Evolutionary conservation across 768 basidiomycete genomes (phyloP).

Genomic region (Xerocomellus chrysenteron): DNA sequence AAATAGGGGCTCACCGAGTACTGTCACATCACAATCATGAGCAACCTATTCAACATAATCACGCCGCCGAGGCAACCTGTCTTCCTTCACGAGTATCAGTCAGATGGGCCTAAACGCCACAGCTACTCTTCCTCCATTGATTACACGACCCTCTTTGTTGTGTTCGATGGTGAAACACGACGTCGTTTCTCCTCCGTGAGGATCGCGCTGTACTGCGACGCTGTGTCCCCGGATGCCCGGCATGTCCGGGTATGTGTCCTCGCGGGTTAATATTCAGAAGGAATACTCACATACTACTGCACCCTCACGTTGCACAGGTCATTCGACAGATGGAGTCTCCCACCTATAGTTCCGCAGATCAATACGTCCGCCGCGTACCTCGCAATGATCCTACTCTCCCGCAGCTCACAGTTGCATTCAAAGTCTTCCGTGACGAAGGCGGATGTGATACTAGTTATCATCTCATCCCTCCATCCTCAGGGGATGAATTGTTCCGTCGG

Average conservation of each 20-base stretch:
- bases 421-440: background rate
- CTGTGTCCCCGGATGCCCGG: fast-evolving
- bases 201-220: background rate
- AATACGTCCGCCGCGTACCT: no score
- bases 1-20: no score
- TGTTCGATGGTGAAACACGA: slow-evolving; percentile 1
- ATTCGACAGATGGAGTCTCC: background rate
- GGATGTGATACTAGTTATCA: no score
- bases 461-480: background rate
- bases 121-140: no score
- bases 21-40: no score
- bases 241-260: background rate
- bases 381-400: background rate
- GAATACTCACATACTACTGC: background rate
- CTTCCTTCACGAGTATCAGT: no score
- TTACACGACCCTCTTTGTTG: background rate
- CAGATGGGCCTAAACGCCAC: no score
- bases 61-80: no score
- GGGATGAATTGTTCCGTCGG: no score
- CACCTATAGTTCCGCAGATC: background rate
- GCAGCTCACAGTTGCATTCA: background rate
- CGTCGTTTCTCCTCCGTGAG: background rate
- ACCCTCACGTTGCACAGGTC: background rate
- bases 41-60: no score
- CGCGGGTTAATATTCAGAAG: background rate